Evolutionary conservation across 768 basidiomycete species (phyloP).

Genomic region (Sarcomyxa edulis): DNA sequence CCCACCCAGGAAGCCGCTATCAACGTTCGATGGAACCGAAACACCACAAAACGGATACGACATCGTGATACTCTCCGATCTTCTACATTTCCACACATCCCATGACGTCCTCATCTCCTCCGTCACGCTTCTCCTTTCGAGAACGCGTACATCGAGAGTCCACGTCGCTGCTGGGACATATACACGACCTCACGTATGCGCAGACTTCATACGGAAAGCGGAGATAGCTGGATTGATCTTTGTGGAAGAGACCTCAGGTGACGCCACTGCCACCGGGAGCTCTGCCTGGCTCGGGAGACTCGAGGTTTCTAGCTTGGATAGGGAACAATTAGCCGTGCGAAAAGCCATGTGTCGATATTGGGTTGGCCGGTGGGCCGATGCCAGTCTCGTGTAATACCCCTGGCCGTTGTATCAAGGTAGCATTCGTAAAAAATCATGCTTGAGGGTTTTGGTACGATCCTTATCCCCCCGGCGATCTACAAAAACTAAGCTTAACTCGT

Average conservation of each 20-base stretch:
- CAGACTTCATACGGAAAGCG: constrained; percentile 42
- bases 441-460: too few species aligned
- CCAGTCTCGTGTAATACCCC: too few species aligned
- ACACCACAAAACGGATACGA: constrained; percentile 40
- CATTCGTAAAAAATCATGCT: too few species aligned
- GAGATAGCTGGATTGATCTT: constrained; percentile 36
- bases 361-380: constrained; percentile 52
- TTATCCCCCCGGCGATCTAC: too few species aligned
- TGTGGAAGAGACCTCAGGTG: constrained; percentile 32
- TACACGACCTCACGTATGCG: constrained; percentile 47
- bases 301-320: constrained; percentile 40
- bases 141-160: constrained; percentile 30
- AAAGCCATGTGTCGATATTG: constrained; percentile 62
- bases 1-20: constrained; percentile 14
- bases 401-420: too few species aligned
- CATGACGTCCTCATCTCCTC: constrained; percentile 54
- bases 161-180: constrained; percentile 67
- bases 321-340: constrained; percentile 38
- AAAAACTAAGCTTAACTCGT: too few species aligned
- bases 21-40: constrained; percentile 2
- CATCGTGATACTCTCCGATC: constrained; percentile 62
- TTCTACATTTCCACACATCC: constrained; percentile 62
- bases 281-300: constrained; percentile 43
- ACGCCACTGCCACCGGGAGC: constrained; percentile 12
- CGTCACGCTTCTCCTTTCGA: constrained; percentile 41